phyloP scores from a whole-genome alignment of 805 yeast species.

The Debaryomyces tyrocola region DNA sequence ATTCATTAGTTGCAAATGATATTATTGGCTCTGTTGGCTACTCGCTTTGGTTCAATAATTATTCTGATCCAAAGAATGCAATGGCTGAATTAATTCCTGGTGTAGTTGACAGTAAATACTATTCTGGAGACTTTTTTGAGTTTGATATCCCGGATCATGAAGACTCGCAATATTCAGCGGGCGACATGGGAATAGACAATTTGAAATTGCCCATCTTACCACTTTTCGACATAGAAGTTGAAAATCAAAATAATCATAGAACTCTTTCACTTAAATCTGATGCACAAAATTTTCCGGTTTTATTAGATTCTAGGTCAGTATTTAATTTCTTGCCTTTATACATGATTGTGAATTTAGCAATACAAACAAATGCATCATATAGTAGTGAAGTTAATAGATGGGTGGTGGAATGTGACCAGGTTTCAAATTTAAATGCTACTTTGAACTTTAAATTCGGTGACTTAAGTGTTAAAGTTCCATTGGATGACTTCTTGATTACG shows the following conservation, averaged over 20 bases:
- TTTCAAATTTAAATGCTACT: slow-evolving; percentile 48
- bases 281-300: slow-evolving; percentile 44
- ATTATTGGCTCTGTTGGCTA: slow-evolving; percentile 31
- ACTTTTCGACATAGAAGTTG: slow-evolving; percentile 21
- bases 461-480: slow-evolving; percentile 48
- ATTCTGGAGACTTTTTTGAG: slow-evolving; percentile 45
- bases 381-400: slow-evolving; percentile 48
- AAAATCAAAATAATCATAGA: slow-evolving; percentile 37
- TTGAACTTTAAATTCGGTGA: slow-evolving; percentile 56
- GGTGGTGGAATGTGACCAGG: slow-evolving; percentile 59
- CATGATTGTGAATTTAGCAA: slow-evolving; percentile 58
- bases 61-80: slow-evolving; percentile 8
- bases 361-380: slow-evolving; percentile 69
- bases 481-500: slow-evolving; percentile 45
- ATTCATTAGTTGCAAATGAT: slow-evolving; percentile 15
- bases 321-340: slow-evolving; percentile 56
- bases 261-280: slow-evolving; percentile 30
- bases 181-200: slow-evolving; percentile 9
- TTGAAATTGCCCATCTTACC: slow-evolving; percentile 30
- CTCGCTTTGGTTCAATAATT: slow-evolving; percentile 30
- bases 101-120: slow-evolving; percentile 50
- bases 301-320: slow-evolving; percentile 56
- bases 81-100: slow-evolving; percentile 54
- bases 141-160: slow-evolving; percentile 45
- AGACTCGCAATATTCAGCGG: slow-evolving; percentile 45